Evolutionary conservation across 1,284 basidiomycete species (phyloP).

Genomic region (Fomitopsis schrenkii): DNA sequence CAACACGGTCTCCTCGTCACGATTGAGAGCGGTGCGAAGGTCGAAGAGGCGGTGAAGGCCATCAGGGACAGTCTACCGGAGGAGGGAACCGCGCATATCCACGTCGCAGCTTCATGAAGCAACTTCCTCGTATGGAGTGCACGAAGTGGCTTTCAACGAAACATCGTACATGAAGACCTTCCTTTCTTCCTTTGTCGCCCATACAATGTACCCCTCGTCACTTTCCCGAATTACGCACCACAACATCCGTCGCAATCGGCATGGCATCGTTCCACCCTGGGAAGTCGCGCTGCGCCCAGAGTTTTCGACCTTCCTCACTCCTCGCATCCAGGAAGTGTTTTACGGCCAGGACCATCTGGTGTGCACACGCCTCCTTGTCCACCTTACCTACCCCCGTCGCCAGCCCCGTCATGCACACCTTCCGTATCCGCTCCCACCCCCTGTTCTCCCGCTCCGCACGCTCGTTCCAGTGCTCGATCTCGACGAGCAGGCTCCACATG

Average conservation of each 20-base stretch:
- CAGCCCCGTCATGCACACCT: slow-evolving; percentile 14
- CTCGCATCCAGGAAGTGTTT: slow-evolving; percentile 9
- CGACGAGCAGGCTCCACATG: slow-evolving; percentile 23
- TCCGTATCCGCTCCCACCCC: slow-evolving; percentile 5
- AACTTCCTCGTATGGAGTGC: background rate
- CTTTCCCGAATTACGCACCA: background rate
- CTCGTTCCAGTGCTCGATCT: slow-evolving; percentile 21
- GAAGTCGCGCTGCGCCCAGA: slow-evolving; percentile 7
- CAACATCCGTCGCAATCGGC: slow-evolving; percentile 7
- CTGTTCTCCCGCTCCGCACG: slow-evolving; percentile 4
- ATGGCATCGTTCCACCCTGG: slow-evolving; percentile 9
- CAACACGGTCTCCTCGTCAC: slow-evolving; percentile 2
- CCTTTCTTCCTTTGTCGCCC: too few species aligned
- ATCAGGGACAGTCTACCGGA: background rate
- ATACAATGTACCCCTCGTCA: too few species aligned
- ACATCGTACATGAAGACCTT: too few species aligned
- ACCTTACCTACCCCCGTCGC: slow-evolving; percentile 14
- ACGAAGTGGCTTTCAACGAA: too few species aligned
- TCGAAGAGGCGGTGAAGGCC: background rate
- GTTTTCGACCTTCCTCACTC: slow-evolving; percentile 7
- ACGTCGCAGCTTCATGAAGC: background rate
- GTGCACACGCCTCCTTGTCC: slow-evolving; percentile 11
- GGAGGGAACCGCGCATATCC: background rate
- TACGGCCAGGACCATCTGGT: slow-evolving; percentile 16
- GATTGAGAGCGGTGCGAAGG: background rate